Evolutionary conservation across 2,329 filamentous ascomycete genomes (phyloP), one percentile per base, ranked within the genome.

Genomic region (Elsinoe perseae): DNA sequence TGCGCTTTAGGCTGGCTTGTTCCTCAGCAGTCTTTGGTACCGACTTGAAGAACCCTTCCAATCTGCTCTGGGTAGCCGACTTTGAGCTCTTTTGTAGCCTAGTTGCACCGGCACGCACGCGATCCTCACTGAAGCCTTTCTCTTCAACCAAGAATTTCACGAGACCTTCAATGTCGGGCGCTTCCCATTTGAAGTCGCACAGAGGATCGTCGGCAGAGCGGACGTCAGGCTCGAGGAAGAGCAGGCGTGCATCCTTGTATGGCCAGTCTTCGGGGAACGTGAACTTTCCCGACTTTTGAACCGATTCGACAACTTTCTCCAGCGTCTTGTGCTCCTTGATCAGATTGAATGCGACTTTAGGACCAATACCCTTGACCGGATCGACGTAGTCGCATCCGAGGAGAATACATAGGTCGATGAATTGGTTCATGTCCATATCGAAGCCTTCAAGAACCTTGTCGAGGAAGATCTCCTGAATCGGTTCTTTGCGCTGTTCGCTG

Each of bases 111-210:
- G 80, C 82, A 34, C 91, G 82, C 7, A 98, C 93, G 16, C 93
- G 81, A 68, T 98, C 93, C 69, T 98, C 95, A 27, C 85, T 95
- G 78, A 98, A 98, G 0, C 91, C 93, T 75, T 98, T 98, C 68
- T 97, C 93, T 4, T 83, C 83, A 2, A 95, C 93, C 1, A 98
- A 76, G 71, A 89, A 98, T 64, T 93, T 81, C 61, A 98, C 82
- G 0, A 98, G 80, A 0, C 89, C 92, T 1, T 96, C 90, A 1
- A 93, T 78, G 65, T 98, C 91, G 2, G 93, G 93, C 58, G 85
- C 85, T 43, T 96, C 90, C 93, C 95, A 98, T 72, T 95, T 96
- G 78, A 97, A 95, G 69, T 98, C 90, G 71, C 91, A 97, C 10
- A 89, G 83, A 0, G 87, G 83, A 65, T 95, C 82, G 63, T 95